Base-by-base conservation (phyloP, 176 grass and related monocot species). In the Zoysia pacifica region DNA sequence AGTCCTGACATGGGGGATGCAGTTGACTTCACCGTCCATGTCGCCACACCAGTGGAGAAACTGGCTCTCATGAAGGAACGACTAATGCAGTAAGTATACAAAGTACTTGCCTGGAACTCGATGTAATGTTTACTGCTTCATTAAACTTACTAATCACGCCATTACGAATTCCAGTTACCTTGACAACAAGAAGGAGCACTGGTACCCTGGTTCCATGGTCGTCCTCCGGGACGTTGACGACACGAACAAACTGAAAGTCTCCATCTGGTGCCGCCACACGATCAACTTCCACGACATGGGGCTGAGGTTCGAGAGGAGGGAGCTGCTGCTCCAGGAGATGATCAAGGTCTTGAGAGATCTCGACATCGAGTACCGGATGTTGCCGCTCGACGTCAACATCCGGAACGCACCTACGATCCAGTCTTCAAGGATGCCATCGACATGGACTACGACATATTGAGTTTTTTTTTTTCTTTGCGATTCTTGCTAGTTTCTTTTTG, bases 1-100 rank as follows among this genome's bases (percentile, higher is more conserved):
- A 98, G 95, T 47, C 95, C 95, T 62, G 95, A 98, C 62, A 98
- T 98, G 95, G 92, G 95, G 49, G 92, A 98, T 19, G 85, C 90
- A 1, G 68, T 98, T 7, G 90, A 98, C 72, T 98, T 94, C 43
- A 51, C 87, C 3, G 77, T 98, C 62, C 84, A 94, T 81, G 92
- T 98, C 11, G 87, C 86, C 16, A 98, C 95, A 20, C 78, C 92
- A 4, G 85, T 81, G 48, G 95, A 98, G 60, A 98, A 94, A 72
- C 82, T 98, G 50, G 62, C 95, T 36, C 83, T 85, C 59, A 94
- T 98, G 95, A 98, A 94, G 82, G 87, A 98, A 82, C 86, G 83
- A 62, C 81, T 98, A 68, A 12, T 94, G 48, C 87, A 86, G 95
- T 98, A 85, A 83, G 81, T 67, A 58, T 9, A 48, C 2, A 18